Base-by-base conservation (phyloP, 345 rosid species). In the Erucastrum elatum region DNA sequence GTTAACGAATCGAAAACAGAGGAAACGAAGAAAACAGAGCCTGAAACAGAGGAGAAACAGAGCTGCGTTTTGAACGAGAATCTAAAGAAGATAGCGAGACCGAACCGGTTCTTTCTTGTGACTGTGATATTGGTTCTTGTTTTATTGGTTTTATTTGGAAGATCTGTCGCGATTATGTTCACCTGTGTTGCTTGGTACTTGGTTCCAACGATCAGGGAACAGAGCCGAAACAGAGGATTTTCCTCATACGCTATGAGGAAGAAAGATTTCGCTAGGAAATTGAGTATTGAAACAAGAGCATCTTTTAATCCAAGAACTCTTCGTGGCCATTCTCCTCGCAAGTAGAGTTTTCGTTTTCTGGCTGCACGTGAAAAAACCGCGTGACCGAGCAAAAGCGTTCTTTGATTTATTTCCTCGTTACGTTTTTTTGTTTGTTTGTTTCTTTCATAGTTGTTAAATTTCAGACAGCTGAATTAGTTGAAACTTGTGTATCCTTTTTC, bases 111-210 rank as follows among this genome's bases (percentile, higher is more conserved):
- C 75, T 69, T 88, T 29, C 91, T 93, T 7, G 72, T 84, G 61
- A 84, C 81, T 2, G 10, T 85, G 35, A 49, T 87, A 6, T 79
- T 87, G 83, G 88, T 93, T 69, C 72, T 93, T 76, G 12, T 91
- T 34, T 83, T 90, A 10, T 55, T 93, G 79, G 70, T 71, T 13
- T 74, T 90, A 13, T 88, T 88, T 21, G 98, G 94, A 46, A 82
- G 90, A 81, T 86, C 98, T 27, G 84, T 81, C 11, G 87, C 87
- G 2, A 84, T 88, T 26, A 12, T 88, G 41, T 89, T 87, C 33
- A 84, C 89, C 39, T 91, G 90, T 58, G 34, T 88, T 0, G 88
- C 84, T 33, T 93, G 98, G 98, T 91, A 87, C 81, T 8, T 87
- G 29, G 82, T 87, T 30, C 93, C 97, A 49, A 66, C 84, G 41